Conservation (phyloP, 176 grass and related monocot species). For the Secale cereale region DNA sequence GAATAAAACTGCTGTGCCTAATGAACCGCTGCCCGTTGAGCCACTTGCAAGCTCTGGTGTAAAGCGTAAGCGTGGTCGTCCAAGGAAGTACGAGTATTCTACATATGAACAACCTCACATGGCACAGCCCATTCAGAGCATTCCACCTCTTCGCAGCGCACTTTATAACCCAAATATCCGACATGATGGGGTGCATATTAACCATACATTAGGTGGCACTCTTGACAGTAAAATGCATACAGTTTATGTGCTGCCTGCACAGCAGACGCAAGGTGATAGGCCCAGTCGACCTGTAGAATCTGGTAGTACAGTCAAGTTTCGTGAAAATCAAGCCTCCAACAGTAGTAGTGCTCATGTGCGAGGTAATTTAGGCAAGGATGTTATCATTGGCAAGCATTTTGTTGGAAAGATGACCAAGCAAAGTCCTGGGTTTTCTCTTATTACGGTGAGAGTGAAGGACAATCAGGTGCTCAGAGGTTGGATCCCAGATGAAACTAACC, state of each 20-base stretch:
- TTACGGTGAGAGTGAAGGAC: slow-evolving; percentile 49
- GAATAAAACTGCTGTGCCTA: slow-evolving; percentile 21
- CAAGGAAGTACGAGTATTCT: slow-evolving; percentile 32
- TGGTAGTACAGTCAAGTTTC: slow-evolving; percentile 2
- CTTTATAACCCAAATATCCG: slow-evolving; percentile 15
- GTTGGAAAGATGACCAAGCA: slow-evolving; percentile 40
- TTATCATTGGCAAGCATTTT: slow-evolving; percentile 44
- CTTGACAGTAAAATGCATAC: not conserved
- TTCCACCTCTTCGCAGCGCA: slow-evolving; percentile 31
- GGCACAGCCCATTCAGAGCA: slow-evolving; percentile 38
- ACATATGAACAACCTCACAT: slow-evolving; percentile 27
- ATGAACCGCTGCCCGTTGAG: slow-evolving; percentile 12
- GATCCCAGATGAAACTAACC: slow-evolving; percentile 45
- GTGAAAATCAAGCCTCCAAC: not conserved
- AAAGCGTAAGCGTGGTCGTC: slow-evolving; percentile 54
- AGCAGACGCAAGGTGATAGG: slow-evolving; percentile 3
- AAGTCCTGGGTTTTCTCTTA: slow-evolving; percentile 39
- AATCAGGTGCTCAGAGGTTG: slow-evolving; percentile 59
- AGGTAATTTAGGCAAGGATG: slow-evolving; percentile 28
- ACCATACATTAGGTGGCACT: slow-evolving; percentile 15
- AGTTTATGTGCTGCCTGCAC: slow-evolving; percentile 17
- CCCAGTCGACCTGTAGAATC: slow-evolving; percentile 5
- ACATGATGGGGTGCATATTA: slow-evolving; percentile 20
- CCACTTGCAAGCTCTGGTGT: slow-evolving; percentile 18
- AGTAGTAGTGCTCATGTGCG: not conserved